Conservation (phyloP, 2,329 filamentous ascomycete genomes). For the Arthroderma sp. region DNA sequence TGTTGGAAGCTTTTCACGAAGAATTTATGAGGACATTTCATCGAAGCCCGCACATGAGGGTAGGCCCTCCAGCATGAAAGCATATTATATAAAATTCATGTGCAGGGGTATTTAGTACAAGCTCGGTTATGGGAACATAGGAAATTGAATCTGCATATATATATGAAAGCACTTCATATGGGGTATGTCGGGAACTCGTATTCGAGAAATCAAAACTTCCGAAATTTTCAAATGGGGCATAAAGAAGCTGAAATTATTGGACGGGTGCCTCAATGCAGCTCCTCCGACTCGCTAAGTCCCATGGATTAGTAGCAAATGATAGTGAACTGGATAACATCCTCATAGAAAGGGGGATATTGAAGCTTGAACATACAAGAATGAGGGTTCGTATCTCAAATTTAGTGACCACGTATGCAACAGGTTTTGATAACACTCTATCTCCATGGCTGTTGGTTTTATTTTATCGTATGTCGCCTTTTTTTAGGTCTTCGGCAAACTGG, state of each 20-base stretch:
- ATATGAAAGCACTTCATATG: not conserved
- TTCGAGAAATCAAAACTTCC: not conserved
- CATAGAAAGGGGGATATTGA: not conserved
- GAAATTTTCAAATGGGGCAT: not conserved
- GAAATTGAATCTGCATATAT: not conserved
- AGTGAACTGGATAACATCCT: not conserved
- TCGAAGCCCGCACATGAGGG: too few species aligned
- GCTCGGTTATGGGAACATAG: not conserved
- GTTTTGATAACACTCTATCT: constrained; percentile 5
- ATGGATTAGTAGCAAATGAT: not conserved
- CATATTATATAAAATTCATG: too few species aligned
- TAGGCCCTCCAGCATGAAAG: too few species aligned
- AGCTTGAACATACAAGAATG: constrained; percentile 4
- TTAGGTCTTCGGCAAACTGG: constrained; percentile 3
- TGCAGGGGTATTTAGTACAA: too few species aligned
- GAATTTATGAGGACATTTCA: too few species aligned
- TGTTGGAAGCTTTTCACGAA: too few species aligned
- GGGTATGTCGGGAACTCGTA: not conserved
- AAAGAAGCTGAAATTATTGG: not conserved
- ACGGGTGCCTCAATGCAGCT: not conserved
- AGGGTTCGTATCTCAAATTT: constrained; percentile 2
- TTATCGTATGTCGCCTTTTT: constrained; percentile 3
- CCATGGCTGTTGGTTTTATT: constrained; percentile 4
- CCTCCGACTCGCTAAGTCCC: not conserved
- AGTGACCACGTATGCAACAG: constrained; percentile 3